Conservation (phyloP, 1,284 basidiomycete genomes). For the Hypsizygus ulmarius region DNA sequence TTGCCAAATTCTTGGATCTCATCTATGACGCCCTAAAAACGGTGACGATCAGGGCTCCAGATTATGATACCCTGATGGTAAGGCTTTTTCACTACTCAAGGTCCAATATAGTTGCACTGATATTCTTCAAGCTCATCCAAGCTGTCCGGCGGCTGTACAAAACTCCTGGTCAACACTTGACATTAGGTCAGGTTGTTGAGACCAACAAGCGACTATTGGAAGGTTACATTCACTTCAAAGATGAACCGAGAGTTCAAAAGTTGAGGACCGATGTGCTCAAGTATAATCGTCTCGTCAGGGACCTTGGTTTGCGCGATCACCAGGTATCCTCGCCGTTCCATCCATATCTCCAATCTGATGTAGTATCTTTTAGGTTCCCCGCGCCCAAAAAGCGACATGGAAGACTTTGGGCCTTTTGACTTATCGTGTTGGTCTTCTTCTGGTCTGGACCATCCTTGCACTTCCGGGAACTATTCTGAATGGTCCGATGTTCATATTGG, state of each 20-base stretch:
- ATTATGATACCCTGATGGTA: slow-evolving; percentile 98
- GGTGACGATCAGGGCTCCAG: slow-evolving; percentile 93
- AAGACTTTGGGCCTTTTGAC: slow-evolving; percentile 84
- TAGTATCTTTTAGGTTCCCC: slow-evolving; percentile 55
- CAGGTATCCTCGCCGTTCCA: slow-evolving; percentile 55
- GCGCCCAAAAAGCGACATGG: slow-evolving; percentile 82
- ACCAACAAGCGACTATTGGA: slow-evolving; percentile 94
- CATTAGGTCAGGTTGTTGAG: slow-evolving; percentile 95
- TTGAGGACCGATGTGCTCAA: slow-evolving; percentile 84
- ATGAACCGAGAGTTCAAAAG: slow-evolving; percentile 87
- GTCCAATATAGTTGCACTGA: not conserved
- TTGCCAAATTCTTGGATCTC: slow-evolving; percentile 85
- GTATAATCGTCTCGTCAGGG: slow-evolving; percentile 89
- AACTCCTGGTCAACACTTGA: slow-evolving; percentile 92
- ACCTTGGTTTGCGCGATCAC: slow-evolving; percentile 97
- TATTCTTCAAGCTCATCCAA: slow-evolving; percentile 75
- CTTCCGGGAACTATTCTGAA: slow-evolving; percentile 95
- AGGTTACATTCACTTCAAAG: slow-evolving; percentile 91
- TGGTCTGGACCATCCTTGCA: slow-evolving; percentile 85
- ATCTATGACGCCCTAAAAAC: slow-evolving; percentile 97
- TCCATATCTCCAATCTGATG: slow-evolving; percentile 2
- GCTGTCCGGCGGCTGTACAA: slow-evolving; percentile 94
- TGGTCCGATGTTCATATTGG: slow-evolving; percentile 92
- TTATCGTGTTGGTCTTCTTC: slow-evolving; percentile 82
- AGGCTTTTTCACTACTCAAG: slow-evolving; percentile 19